Conservation (phyloP, 2,329 filamentous ascomycete genomes). For the Tolypocladium guangdongense region DNA sequence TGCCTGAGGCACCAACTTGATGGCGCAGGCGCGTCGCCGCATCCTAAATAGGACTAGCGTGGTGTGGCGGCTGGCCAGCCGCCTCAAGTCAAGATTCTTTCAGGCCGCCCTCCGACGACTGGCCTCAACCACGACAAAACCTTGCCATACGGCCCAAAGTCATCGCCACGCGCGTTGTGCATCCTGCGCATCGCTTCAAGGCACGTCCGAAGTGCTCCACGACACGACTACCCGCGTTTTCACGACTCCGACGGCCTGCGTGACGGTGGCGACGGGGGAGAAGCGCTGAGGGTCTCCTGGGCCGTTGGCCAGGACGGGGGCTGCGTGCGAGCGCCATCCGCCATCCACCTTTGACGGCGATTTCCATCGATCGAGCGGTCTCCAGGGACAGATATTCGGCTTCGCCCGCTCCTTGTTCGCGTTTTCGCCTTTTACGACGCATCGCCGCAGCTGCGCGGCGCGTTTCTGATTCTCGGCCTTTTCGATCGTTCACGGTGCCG, state of each 20-base stretch:
- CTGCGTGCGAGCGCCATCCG: slow-evolving; percentile 31
- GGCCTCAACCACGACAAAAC: slow-evolving; percentile 34
- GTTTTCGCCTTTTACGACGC: slow-evolving; percentile 10
- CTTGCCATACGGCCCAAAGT: slow-evolving; percentile 22
- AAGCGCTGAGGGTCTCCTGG: slow-evolving; percentile 35
- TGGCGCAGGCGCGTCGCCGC: slow-evolving; percentile 7
- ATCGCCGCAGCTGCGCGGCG: slow-evolving; percentile 7
- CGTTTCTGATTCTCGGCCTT: slow-evolving; percentile 7
- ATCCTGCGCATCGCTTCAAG: slow-evolving; percentile 28
- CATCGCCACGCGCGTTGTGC: slow-evolving; percentile 44
- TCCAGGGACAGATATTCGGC: slow-evolving; percentile 12
- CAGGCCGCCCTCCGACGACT: slow-evolving; percentile 25
- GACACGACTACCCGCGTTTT: slow-evolving; percentile 24
- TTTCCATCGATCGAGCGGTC: slow-evolving; percentile 21
- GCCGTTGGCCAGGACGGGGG: slow-evolving; percentile 34
- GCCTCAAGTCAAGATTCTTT: slow-evolving; percentile 34
- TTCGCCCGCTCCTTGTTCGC: slow-evolving; percentile 10
- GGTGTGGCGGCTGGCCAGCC: slow-evolving; percentile 19
- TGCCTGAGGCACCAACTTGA: slow-evolving; percentile 16
- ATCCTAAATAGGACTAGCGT: slow-evolving; percentile 22
- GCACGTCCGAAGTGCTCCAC: slow-evolving; percentile 15
- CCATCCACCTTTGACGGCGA: slow-evolving; percentile 18
- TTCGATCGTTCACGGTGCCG: slow-evolving; percentile 8
- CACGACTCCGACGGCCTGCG: slow-evolving; percentile 24
- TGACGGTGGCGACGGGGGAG: slow-evolving; percentile 35